Evolutionary conservation across 768 basidiomycete genomes (phyloP).

Genomic region (Suillus subalutaceus): DNA sequence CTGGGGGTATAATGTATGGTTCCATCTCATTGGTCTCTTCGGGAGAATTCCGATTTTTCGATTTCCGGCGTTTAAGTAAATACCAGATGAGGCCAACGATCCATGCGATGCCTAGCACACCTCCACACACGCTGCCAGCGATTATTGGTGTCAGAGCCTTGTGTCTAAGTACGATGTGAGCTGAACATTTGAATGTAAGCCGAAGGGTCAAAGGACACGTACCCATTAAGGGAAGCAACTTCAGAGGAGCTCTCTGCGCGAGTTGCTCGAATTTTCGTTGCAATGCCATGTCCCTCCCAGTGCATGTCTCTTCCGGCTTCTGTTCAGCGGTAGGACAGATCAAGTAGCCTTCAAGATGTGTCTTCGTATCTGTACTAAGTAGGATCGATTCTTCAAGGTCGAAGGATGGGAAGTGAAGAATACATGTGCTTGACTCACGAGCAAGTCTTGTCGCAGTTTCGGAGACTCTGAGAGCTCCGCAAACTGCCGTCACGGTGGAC

Average conservation of each 20-base stretch:
- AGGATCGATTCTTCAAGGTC: neutral
- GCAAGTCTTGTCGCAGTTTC: neutral
- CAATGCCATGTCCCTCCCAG: neutral
- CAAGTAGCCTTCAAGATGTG: neutral
- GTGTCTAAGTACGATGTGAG: constrained; percentile 37
- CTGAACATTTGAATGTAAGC: neutral
- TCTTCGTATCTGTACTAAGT: neutral
- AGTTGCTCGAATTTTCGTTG: constrained; percentile 2
- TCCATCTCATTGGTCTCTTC: constrained; percentile 43
- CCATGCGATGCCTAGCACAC: constrained; percentile 45
- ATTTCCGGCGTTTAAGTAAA: constrained; percentile 54
- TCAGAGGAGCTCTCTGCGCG: constrained; percentile 39
- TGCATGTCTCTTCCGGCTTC: neutral
- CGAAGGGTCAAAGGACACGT: neutral
- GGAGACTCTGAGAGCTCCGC: neutral
- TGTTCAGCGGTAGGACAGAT: neutral
- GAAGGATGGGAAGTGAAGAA: neutral
- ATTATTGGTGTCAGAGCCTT: constrained; percentile 63
- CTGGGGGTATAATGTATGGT: constrained; percentile 61
- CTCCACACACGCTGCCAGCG: constrained; percentile 61
- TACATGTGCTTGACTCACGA: neutral
- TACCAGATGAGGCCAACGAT: constrained; percentile 60
- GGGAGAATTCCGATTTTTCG: constrained; percentile 47
- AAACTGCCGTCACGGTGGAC: neutral
- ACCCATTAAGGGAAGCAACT: constrained; percentile 45